phyloP scores from a whole-genome alignment of 2,329 filamentous ascomycete species.

The Pseudocercospora fuligena region DNA sequence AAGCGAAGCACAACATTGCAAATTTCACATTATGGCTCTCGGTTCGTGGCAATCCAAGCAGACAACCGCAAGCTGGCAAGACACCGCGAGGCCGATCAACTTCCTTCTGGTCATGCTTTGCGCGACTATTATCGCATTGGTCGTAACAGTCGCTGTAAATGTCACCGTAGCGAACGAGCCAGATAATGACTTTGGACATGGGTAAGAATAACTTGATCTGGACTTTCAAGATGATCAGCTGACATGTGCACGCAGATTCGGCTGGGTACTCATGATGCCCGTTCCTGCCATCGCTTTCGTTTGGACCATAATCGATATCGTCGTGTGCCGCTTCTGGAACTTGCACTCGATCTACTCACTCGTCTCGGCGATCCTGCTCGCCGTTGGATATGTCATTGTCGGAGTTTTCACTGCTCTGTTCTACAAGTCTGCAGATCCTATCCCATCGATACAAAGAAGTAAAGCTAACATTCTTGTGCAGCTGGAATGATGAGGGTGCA shows the following conservation, averaged over 20 bases:
- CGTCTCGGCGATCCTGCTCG: background rate
- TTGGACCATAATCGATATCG: conserved; percentile 8
- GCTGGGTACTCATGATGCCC: conserved; percentile 9
- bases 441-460: background rate
- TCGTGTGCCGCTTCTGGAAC: conserved; percentile 6
- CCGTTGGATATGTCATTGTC: background rate
- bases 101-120: background rate
- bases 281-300: background rate
- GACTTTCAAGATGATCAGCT: background rate
- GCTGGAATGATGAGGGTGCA: conserved; percentile 2
- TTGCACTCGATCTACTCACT: conserved; percentile 7
- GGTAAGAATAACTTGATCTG: background rate
- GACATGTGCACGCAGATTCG: background rate
- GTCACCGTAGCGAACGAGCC: background rate
- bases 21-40: background rate
- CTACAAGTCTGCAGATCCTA: background rate
- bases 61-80: conserved; percentile 4
- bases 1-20: background rate
- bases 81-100: background rate
- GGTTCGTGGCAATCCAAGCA: conserved; percentile 1
- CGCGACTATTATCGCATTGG: conserved; percentile 1
- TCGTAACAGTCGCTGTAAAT: conserved; percentile 3
- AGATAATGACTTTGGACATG: background rate
- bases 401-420: conserved; percentile 5
- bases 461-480: background rate